A percentile compares a stretch with the other conserved stretches of the same genome.
Evolutionary conservation across 164 flowering plant genomes (phyloP).

Genomic region (Aristolochia californica): DNA sequence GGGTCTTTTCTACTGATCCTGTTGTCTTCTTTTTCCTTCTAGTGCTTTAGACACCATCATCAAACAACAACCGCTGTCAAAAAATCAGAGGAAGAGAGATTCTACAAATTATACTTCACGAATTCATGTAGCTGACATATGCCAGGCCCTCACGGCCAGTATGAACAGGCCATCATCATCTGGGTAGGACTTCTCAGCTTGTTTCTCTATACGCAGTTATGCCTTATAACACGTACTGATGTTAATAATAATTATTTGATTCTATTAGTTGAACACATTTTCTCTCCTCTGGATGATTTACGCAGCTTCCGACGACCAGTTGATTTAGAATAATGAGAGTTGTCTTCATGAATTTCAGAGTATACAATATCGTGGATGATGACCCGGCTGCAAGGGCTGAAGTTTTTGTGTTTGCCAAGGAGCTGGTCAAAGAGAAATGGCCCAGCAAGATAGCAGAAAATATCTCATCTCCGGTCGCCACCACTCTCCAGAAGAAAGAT

Average conservation of each 20-base stretch:
- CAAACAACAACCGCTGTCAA: slow-evolving; percentile 43
- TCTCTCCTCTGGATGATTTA: too few relatives aligned
- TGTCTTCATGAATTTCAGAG: slow-evolving; percentile 24
- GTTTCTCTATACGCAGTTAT: too few relatives aligned
- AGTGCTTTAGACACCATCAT: slow-evolving; percentile 86
- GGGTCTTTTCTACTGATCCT: not conserved
- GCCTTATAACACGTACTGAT: too few relatives aligned
- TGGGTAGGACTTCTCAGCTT: slow-evolving; percentile 22
- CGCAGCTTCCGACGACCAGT: too few relatives aligned
- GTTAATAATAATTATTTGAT: too few relatives aligned
- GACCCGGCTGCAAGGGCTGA: slow-evolving; percentile 69
- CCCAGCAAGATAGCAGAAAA: slow-evolving; percentile 24
- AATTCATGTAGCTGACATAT: slow-evolving; percentile 83
- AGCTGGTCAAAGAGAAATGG: slow-evolving; percentile 49
- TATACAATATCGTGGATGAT: slow-evolving; percentile 85
- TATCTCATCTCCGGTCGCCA: slow-evolving; percentile 1
- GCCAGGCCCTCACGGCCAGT: slow-evolving; percentile 64
- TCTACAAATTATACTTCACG: slow-evolving; percentile 62
- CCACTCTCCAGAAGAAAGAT: slow-evolving; percentile 1
- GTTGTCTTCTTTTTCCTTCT: slow-evolving; percentile 3
- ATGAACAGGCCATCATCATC: slow-evolving; percentile 28
- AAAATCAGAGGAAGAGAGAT: slow-evolving; percentile 42
- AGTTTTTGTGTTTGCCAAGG: slow-evolving; percentile 60
- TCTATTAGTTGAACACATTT: too few relatives aligned
- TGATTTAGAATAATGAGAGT: not conserved